Percentiles rank a stretch among this genome's conserved stretches.
Conservation (phyloP, 345 rosid species). For the Moricandia arvensis region DNA sequence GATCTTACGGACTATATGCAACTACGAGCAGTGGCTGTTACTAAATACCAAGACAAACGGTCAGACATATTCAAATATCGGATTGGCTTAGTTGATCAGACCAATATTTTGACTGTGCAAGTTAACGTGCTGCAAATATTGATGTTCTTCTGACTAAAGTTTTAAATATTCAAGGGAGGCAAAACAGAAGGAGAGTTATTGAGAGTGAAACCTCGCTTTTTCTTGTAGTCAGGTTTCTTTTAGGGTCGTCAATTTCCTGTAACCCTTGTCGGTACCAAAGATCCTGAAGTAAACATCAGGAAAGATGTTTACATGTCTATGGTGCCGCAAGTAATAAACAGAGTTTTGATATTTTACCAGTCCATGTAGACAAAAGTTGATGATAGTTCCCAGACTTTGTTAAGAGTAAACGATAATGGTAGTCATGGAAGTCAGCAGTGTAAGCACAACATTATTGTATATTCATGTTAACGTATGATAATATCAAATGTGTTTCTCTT, state of each 20-base stretch:
- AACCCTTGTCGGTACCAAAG: no score
- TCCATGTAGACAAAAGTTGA: no score
- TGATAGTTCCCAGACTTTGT: no score
- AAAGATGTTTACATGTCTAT: no score
- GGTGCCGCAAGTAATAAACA: no score
- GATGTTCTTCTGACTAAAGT: slow-evolving; percentile 9
- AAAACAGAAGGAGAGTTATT: slow-evolving; percentile 10
- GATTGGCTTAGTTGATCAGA: background rate
- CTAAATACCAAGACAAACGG: background rate
- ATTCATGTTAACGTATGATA: no score
- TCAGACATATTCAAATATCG: background rate
- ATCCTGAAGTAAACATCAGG: no score
- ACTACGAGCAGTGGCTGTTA: background rate
- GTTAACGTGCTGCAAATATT: slow-evolving; percentile 7
- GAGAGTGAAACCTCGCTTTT: slow-evolving; percentile 33
- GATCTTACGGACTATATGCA: background rate
- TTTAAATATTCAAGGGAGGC: background rate
- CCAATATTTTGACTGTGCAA: slow-evolving; percentile 8
- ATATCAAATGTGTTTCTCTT: no score
- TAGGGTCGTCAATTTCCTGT: slow-evolving; percentile 75
- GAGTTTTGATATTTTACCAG: no score
- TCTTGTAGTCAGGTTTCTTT: slow-evolving; percentile 48
- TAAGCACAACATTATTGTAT: no score
- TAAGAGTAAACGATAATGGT: no score
- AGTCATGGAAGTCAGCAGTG: no score